phyloP scores from a whole-genome alignment of 257 asterid species.

The Solanum peruvianum region DNA sequence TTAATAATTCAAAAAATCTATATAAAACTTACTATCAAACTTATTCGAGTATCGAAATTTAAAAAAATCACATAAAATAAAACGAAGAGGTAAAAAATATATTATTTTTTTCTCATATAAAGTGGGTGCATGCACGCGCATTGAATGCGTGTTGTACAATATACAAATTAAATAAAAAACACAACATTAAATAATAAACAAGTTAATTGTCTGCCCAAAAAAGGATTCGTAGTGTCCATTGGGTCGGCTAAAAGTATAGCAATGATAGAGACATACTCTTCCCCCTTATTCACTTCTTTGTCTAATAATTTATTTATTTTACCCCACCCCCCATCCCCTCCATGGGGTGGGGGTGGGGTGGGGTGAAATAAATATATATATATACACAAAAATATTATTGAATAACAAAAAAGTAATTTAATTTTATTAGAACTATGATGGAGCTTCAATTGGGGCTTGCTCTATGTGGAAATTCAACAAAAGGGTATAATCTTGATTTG shows the following conservation, averaged over 20 bases:
- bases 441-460: constrained; percentile 48
- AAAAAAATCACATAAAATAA: background rate
- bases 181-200: background rate
- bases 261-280: constrained; percentile 39
- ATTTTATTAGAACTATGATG: constrained; percentile 6
- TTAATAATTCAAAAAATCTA: too few relatives aligned
- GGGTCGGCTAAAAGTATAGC: constrained; percentile 53
- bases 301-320: background rate
- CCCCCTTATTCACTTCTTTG: constrained; percentile 20
- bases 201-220: constrained; percentile 24
- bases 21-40: accelerated
- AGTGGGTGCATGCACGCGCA: background rate
- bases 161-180: background rate
- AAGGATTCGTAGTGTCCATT: constrained; percentile 15
- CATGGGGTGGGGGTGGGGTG: background rate
- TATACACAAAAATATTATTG: background rate
- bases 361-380: background rate
- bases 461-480: constrained; percentile 10
- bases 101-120: background rate
- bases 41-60: accelerated
- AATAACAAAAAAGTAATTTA: background rate
- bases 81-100: too few relatives aligned
- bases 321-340: background rate
- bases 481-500: constrained; percentile 18
- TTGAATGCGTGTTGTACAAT: background rate